Evolutionary conservation across 2,329 filamentous ascomycete species (phyloP), one percentile per base, ranked within the genome.

Genomic region (Penicillium sp.): DNA sequence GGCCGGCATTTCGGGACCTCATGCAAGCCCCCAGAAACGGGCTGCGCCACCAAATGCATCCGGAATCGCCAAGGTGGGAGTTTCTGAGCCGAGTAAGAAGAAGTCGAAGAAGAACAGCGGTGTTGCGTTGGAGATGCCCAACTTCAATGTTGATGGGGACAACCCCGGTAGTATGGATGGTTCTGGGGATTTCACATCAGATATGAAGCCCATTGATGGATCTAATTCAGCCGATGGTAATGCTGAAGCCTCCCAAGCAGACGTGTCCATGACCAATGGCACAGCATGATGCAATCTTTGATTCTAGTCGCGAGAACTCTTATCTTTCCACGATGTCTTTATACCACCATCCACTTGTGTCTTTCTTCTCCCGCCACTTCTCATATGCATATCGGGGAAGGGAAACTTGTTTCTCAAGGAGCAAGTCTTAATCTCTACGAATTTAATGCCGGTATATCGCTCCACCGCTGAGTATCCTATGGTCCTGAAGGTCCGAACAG

Each of bases 51-150:
- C 69, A 3, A 57, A 60, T 23, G 57, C 56, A 28, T 26, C 67
- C 38, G 56, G 56, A 38, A 57, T 60, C 34, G 50, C 62, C 29
- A 71, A 74, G 56, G 21, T 53, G 15, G 61, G 63, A 3, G 45
- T 53, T 5, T 57, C 62, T 13, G 69, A 76, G 52, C 70, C 73
- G 10, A 74, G 69, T 56, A 75, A 75, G 62, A 74, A 76, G 54
- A 75, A 74, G 50, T 52, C 63, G 15, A 75, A 75, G 58, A 75
- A 75, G 58, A 74, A 72, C 52, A 71, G 67, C 47, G 70, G 70
- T 7, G 54, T 60, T 7, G 57, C 65, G 13, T 51, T 68, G 12
- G 68, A 67, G 21, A 58, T 69, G 49, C 54, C 57, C 12, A 56
- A 50, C 28, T 56, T 62, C 38, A 54, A 52, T 33, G 38, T 45